Percentiles rank a stretch among this genome's conserved stretches.
Conservation (phyloP, 1,139 yeast species). For the Groenewaldozyma auringiensis region DNA sequence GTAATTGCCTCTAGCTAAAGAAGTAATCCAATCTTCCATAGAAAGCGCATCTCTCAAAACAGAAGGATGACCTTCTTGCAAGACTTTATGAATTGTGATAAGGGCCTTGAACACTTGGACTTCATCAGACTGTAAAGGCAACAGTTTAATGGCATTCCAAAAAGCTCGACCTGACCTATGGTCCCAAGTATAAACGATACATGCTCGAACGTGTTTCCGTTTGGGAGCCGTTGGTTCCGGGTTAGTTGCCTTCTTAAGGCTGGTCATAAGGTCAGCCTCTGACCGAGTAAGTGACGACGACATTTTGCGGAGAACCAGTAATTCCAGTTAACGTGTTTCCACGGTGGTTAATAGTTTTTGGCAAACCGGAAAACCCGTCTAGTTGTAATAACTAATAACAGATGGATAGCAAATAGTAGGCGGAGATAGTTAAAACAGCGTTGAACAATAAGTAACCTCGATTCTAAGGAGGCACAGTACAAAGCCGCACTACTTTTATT, state of each 20-base stretch:
- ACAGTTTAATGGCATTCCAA: slow-evolving; percentile 76
- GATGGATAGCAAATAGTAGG: too few species aligned
- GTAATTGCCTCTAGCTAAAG: slow-evolving; percentile 20
- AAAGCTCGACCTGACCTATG: slow-evolving; percentile 79
- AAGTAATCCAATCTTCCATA: slow-evolving; percentile 56
- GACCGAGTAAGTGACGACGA: slow-evolving; percentile 26
- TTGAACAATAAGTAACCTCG: too few species aligned
- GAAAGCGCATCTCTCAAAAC: slow-evolving; percentile 75
- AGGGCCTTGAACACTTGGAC: slow-evolving; percentile 83
- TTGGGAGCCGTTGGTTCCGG: slow-evolving; percentile 89
- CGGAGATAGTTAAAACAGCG: too few species aligned
- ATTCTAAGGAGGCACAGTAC: too few species aligned
- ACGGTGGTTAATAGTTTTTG: too few species aligned
- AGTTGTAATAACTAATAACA: too few species aligned
- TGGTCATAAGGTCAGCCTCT: slow-evolving; percentile 40
- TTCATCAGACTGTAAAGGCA: slow-evolving; percentile 76
- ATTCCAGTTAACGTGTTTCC: too few species aligned
- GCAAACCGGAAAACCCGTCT: too few species aligned
- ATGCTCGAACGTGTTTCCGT: slow-evolving; percentile 84
- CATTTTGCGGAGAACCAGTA: too few species aligned
- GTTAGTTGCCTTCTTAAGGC: slow-evolving; percentile 81
- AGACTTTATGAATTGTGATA: slow-evolving; percentile 81
- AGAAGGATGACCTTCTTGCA: slow-evolving; percentile 92
- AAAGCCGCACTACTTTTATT: too few species aligned
- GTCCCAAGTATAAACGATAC: slow-evolving; percentile 96